A percentile compares a stretch with the other conserved stretches of the same genome.
Conservation (phyloP, 2,329 filamentous ascomycete genomes). For the Xylariaceae sp. region DNA sequence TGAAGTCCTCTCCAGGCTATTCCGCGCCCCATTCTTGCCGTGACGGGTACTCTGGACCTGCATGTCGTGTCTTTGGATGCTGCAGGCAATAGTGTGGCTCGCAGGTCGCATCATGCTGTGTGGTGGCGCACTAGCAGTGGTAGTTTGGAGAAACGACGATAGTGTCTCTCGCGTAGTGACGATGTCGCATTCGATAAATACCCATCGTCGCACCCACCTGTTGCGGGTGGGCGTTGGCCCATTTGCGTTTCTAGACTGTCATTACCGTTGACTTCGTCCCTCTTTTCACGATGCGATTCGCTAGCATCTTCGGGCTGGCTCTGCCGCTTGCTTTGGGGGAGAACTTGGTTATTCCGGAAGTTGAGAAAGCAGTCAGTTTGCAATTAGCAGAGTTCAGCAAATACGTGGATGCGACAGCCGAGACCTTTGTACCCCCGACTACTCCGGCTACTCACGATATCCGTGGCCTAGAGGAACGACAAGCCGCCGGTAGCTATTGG, state of each 20-base stretch:
- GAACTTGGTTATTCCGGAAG: constrained; percentile 32
- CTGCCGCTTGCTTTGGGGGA: constrained; percentile 29
- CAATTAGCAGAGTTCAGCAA: constrained; percentile 31
- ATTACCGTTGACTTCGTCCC: neutral
- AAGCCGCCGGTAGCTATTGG: constrained; percentile 35
- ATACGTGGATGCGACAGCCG: constrained; percentile 21
- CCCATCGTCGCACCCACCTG: constrained; percentile 1
- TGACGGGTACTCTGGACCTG: too few relatives aligned
- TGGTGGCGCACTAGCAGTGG: neutral
- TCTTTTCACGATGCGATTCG: constrained; percentile 30
- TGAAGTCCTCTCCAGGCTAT: constrained; percentile 8
- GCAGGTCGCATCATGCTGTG: neutral
- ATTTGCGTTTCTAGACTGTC: constrained; percentile 1
- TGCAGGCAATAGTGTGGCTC: too few relatives aligned
- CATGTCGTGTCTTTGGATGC: constrained; percentile 7
- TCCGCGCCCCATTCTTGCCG: constrained; percentile 5
- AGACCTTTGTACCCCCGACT: constrained; percentile 13
- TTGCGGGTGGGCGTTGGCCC: neutral
- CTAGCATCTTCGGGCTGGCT: constrained; percentile 16
- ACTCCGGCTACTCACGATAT: neutral
- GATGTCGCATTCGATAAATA: constrained; percentile 14
- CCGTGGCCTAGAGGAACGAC: constrained; percentile 25
- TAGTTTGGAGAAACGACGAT: neutral
- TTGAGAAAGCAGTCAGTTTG: constrained; percentile 29
- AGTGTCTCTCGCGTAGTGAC: neutral